Evolutionary conservation across 2,329 filamentous ascomycete species (phyloP), one percentile per base, ranked within the genome.

Genomic region (Bipolaris victoriae): DNA sequence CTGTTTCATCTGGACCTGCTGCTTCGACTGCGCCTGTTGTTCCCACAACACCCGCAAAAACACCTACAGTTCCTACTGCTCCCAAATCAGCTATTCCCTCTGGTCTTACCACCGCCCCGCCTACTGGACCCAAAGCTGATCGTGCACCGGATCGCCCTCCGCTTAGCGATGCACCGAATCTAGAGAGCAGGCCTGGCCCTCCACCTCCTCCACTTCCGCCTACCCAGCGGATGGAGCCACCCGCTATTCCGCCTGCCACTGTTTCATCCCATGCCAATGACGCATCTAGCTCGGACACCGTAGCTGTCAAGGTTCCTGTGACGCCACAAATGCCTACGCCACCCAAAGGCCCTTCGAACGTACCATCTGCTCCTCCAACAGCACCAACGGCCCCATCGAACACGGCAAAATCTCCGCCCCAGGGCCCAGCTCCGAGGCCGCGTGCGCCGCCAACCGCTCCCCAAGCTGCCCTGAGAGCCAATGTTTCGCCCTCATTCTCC

Each of bases 81-180:
- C 62, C 70, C 7, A 75, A 74, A 52, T 69, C 76, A 4, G 74
- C 63, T 18, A 74, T 78, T 10, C 77, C 78, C 3, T 72, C 76
- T 51, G 76, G 75, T 5, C 65, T 76, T 13, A 57, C 65, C 2
- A 60, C 55, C n/a, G 60, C 68, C 46, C 73, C 76, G 9, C 78
- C 79, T n/a, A 73, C 76, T 33, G 78, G 75, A 46, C 78, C 76
- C 4, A 78, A 77, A 55, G 76, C 77, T 20, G 73, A 76, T 43
- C 67, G 76, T 35, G 45, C 65, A 11, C 49, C 60, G 7, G 76
- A 77, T 44, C 68, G 73, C 49, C 63, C 60, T 40, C 26, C 61
- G 43, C 26, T 57, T 22, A 52, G 50, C 15, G 71, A 75, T 15
- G 53, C 39, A 29, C 54, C 66, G 24, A 48, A 36, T 18, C 65